A percentile compares a stretch with the other conserved stretches of the same genome.
Conservation (phyloP, 164 flowering plant species). For the Cinnamomum micranthum region DNA sequence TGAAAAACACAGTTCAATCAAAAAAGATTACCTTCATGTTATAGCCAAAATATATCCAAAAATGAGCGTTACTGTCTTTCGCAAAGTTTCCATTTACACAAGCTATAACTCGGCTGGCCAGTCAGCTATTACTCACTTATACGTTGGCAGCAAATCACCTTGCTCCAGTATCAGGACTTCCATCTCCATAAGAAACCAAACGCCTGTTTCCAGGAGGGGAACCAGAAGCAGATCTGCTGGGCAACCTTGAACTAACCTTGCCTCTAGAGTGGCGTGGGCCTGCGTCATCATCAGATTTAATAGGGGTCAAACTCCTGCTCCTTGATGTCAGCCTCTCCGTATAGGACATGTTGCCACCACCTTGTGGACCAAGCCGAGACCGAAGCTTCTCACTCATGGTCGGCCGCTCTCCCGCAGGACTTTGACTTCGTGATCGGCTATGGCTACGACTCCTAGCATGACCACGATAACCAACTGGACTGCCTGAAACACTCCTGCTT, state of each 20-base stretch:
- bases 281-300: not conserved
- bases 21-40: too few species aligned
- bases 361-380: slow-evolving; percentile 8
- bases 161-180: slow-evolving; percentile 5
- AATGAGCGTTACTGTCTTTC: too few species aligned
- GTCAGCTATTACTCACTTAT: too few species aligned
- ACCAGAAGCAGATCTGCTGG: not conserved
- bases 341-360: not conserved
- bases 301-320: not conserved
- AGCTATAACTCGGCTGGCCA: too few species aligned
- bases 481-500: slow-evolving; percentile 61
- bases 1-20: too few species aligned
- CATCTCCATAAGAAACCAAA: slow-evolving; percentile 12
- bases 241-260: not conserved
- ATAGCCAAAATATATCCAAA: too few species aligned
- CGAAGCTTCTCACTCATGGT: slow-evolving; percentile 10
- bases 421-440: not conserved
- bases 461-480: slow-evolving; percentile 59
- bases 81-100: too few species aligned
- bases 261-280: not conserved
- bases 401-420: slow-evolving; percentile 7
- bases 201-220: slow-evolving; percentile 4
- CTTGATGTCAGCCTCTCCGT: not conserved
- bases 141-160: not conserved
- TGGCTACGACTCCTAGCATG: slow-evolving; percentile 49